These are phyloP conservation scores for Heterobasidion occidentale DNA, from an alignment of 1,284 basidiomycete genomes.

Conservation along the genomic window DNA sequence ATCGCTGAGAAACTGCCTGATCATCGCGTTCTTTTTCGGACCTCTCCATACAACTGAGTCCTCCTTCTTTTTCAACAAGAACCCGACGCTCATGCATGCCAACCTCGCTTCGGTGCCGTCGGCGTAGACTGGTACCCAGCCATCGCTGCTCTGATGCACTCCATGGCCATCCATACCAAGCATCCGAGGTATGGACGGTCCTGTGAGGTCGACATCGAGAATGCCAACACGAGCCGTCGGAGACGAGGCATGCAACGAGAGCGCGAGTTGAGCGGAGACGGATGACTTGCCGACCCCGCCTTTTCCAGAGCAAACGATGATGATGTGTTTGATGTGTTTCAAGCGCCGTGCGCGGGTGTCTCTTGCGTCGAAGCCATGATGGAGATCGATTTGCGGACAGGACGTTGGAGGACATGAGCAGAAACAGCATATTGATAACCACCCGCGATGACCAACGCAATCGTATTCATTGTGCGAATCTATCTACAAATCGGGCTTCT, in stretches of 20 bases:
- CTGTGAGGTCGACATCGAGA: conserved; percentile 94
- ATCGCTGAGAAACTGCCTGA: conserved; percentile 93
- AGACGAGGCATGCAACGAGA: conserved; percentile 71
- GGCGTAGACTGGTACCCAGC: conserved; percentile 97
- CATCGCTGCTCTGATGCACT: conserved; percentile 89
- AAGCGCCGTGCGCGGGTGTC: conserved; percentile 59
- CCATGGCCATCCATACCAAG: conserved; percentile 83
- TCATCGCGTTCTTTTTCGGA: conserved; percentile 99
- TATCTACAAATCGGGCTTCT: too few relatives aligned
- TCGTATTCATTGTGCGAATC: too few relatives aligned
- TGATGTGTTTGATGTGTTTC: conserved; percentile 72
- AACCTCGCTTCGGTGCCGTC: conserved; percentile 66
- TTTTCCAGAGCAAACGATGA: conserved; percentile 94
- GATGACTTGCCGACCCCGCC: conserved; percentile 99
- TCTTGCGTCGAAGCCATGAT: conserved; percentile 28
- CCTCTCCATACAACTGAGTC: conserved; percentile 98
- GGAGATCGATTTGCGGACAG: not conserved
- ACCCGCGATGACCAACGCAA: not conserved
- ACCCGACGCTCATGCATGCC: conserved; percentile 96
- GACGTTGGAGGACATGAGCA: not conserved
- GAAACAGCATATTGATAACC: not conserved
- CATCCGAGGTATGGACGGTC: conserved; percentile 96
- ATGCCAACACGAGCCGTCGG: conserved; percentile 75
- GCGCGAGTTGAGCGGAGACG: conserved; percentile 87
- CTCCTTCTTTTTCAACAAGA: conserved; percentile 82